These are phyloP conservation scores for Epichloe coenophiala DNA, from an alignment of 2,329 filamentous ascomycete species.

Conservation along the genomic window DNA sequence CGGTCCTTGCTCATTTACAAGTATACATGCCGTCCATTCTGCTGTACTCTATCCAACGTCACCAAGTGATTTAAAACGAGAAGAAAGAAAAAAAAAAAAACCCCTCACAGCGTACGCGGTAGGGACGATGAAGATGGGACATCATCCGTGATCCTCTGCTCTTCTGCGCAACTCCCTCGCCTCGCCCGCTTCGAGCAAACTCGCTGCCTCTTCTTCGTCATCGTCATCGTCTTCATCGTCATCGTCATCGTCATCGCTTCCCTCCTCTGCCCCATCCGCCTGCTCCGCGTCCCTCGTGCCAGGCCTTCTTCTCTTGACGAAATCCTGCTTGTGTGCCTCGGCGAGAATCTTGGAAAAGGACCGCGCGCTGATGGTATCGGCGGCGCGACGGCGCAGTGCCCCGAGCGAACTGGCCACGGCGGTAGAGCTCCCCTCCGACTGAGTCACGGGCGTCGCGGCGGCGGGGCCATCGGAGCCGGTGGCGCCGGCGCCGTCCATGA, in stretches of 20 bases:
- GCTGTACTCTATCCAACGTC: too few relatives aligned
- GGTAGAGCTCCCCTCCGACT: conserved; percentile 8
- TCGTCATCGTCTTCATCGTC: conserved; percentile 19
- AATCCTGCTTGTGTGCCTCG: conserved; percentile 79
- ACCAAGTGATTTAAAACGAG: too few relatives aligned
- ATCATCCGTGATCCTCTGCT: conserved; percentile 8
- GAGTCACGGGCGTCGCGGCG: background rate
- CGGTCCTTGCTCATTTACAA: background rate
- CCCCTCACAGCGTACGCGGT: too few relatives aligned
- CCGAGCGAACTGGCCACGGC: conserved; percentile 11
- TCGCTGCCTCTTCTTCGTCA: conserved; percentile 9
- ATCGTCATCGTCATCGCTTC: conserved; percentile 22
- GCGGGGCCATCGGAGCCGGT: conserved; percentile 6
- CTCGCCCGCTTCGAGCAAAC: conserved; percentile 6
- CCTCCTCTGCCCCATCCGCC: conserved; percentile 11
- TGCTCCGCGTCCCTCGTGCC: conserved; percentile 9
- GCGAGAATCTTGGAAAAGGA: conserved; percentile 54
- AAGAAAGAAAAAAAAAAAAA: too few relatives aligned
- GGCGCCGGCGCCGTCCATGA: conserved; percentile 27
- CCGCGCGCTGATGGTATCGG: conserved; percentile 18
- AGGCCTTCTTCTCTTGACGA: conserved; percentile 58
- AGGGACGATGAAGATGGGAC: background rate
- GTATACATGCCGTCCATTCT: too few relatives aligned
- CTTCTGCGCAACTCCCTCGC: background rate
- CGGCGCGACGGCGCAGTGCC: conserved; percentile 16